These are phyloP conservation scores for Lignosus rhinocerotis DNA, from an alignment of 1,284 basidiomycete genomes.

Conservation along the genomic window DNA sequence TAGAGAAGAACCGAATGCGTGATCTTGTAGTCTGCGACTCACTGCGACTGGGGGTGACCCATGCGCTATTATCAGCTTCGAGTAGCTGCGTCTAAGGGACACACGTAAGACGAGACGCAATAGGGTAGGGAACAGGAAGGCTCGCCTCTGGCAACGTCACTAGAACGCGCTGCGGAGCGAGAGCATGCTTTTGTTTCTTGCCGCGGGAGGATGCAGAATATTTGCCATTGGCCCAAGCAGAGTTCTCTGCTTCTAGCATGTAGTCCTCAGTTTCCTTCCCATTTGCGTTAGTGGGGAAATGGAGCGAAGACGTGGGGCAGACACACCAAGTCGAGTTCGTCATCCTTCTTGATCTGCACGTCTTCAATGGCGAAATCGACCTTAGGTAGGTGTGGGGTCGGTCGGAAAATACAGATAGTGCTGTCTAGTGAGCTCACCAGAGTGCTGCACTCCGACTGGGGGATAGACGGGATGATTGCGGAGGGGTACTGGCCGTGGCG, in stretches of 20 bases:
- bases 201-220: conserved; percentile 1
- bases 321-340: conserved; percentile 10
- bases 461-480: conserved; percentile 21
- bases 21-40: conserved; percentile 6
- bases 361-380: conserved; percentile 29
- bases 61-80: conserved; percentile 39
- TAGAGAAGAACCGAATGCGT: conserved; percentile 13
- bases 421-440: conserved; percentile 23
- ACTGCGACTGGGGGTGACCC: conserved; percentile 8
- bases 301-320: not conserved
- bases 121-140: not conserved
- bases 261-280: conserved; percentile 17
- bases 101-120: not conserved
- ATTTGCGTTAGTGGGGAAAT: not conserved
- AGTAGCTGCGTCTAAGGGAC: conserved; percentile 37
- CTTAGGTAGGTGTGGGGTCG: conserved; percentile 14
- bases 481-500: conserved; percentile 19
- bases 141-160: conserved; percentile 8
- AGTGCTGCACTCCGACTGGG: conserved; percentile 36
- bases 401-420: not conserved
- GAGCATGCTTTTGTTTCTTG: conserved; percentile 10
- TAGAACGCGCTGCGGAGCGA: not conserved
- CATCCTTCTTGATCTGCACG: conserved; percentile 4
- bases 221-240: conserved; percentile 25
- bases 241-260: conserved; percentile 28